Evolutionary conservation across 192 early-diverging fungal genomes (phyloP), one percentile per base, ranked within the genome.

Genomic region (Coemansia sp.): DNA sequence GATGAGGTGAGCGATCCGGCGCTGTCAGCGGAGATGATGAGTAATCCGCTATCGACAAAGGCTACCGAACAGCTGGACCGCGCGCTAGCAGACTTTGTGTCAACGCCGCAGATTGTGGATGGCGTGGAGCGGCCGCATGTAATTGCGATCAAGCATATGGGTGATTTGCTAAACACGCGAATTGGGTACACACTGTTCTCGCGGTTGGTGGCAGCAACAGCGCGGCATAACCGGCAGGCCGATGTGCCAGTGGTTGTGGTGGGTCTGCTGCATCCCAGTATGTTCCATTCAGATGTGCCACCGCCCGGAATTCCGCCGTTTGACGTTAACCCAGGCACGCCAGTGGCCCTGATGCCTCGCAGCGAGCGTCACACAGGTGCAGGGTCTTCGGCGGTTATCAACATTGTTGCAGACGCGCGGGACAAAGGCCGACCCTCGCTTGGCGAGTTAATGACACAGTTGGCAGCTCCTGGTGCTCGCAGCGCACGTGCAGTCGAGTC

Each of bases 1-100:
- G 65, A 71, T 10, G 73, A 73, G 11, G 42, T 20, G 3, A 61
- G 67, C 24, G 73, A 81, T 15, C 72, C 73, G 14, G 70, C 51
- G 21, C 47, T 76, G n/a, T 76, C 78, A 17, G 68, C 63, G 10
- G 78, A 81, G 37, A 81, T 81, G 78, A 75, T 81, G 78, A 63
- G 52, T 44, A 81, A 76, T 18, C 78, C 78, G 25, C 61, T 81
- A 37, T 67, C 66, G 5, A 31, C 64, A 12, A 67, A 66, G 1
- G 69, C 73, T 0, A 76, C 69, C n/a, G 67, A 69, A 52, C 51
- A 42, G 17, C 69, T 81, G 11, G 73, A 81, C 25, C 38, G 63
- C 8, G 60, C 61, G 4, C 61, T 81, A 40, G 38, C 25, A 4
- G 62, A 66, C 47, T 76, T 76, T 66, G 56, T 72, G 18, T 26